Base-by-base conservation (phyloP, 2,329 filamentous ascomycete genomes). In the Stachybotrys chartarum region DNA sequence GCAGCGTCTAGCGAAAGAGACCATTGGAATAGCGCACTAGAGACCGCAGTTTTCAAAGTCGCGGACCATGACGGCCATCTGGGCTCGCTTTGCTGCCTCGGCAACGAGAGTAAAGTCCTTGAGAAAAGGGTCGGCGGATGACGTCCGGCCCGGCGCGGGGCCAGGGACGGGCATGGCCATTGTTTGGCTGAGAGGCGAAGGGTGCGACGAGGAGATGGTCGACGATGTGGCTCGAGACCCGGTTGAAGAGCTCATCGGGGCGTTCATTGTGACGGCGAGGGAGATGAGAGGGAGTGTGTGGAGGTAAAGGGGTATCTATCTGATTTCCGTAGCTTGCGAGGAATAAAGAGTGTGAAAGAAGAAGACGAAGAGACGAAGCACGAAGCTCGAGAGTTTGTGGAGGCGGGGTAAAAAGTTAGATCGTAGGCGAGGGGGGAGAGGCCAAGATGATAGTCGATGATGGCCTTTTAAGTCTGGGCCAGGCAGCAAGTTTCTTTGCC, bases 1-100 rank as follows among this genome's bases (percentile, higher is more conserved):
- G 52, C 12, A 54, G n/a, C 50, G 24, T 32, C 30, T 30, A 42
- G 17, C 46, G 46, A 50, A n/a, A 47, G 54, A 50, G 45, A 30
- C n/a, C 49, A 30, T 47, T 58, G 14, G 35, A 10, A 42, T 42
- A 14, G 3, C 35, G 35, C 24, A 14, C 35, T 59, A 82, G 50
- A 91, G 72, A 54, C 82, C 83, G 66, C 88, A 80, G 60, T 85
- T 83, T 65, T 90, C 91, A 67, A 97, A 80, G 71, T 97, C 93
- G 59, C 92, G 82, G 79, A 92, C 88, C 69, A 97, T 77, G 65
- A 91, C 85, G 47, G 90, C 90, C 79, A 97, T 89, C 72, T 97
- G 91, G 10, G 93, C 93, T 47, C 92, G 81, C 74, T 96, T 96
- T 48, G 91, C 93, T 2, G 93, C 93, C 76, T 97, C 93, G 42